phyloP scores from a whole-genome alignment of 1,284 basidiomycete genomes.

The Papiliotrema flavescens region DNA sequence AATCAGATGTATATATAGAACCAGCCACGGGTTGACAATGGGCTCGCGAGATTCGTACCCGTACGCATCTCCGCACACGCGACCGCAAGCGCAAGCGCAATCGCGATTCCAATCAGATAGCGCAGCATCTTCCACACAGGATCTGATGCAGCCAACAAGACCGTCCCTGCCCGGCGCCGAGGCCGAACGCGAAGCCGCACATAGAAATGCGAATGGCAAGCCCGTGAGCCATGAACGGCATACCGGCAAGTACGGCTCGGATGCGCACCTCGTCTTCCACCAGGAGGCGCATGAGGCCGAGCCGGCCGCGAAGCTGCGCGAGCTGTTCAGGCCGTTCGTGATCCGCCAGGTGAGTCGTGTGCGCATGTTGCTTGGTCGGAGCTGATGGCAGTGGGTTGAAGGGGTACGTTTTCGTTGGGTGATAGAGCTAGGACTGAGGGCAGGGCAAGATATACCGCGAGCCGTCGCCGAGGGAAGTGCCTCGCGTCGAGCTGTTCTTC shows the following conservation, averaged over 20 bases:
- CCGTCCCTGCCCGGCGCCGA: too few species aligned
- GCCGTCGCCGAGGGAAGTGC: slow-evolving; percentile 20
- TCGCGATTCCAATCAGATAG: too few species aligned
- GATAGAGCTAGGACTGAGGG: too few species aligned
- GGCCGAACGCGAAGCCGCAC: too few species aligned
- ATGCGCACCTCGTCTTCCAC: slow-evolving; percentile 15
- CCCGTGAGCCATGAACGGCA: not conserved
- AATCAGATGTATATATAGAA: too few species aligned
- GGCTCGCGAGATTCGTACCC: too few species aligned
- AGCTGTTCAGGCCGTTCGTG: slow-evolving; percentile 21
- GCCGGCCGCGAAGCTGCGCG: slow-evolving; percentile 12
- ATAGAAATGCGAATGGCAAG: too few species aligned
- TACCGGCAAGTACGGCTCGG: slow-evolving; percentile 8
- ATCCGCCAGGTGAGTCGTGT: slow-evolving; percentile 28
- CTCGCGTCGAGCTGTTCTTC: slow-evolving; percentile 49
- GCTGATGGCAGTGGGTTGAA: slow-evolving; percentile 8
- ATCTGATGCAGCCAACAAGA: too few species aligned
- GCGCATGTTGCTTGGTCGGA: not conserved
- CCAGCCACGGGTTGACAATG: too few species aligned
- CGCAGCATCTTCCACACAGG: too few species aligned
- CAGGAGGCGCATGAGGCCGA: slow-evolving; percentile 8
- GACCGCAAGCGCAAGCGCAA: too few species aligned
- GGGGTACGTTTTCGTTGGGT: slow-evolving; percentile 9
- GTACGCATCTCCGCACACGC: too few species aligned
- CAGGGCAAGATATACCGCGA: slow-evolving; percentile 33